These are phyloP conservation scores for Pythium vanterpoolii DNA, from an alignment of 352 stramenopile genomes.

Conservation along the genomic window DNA sequence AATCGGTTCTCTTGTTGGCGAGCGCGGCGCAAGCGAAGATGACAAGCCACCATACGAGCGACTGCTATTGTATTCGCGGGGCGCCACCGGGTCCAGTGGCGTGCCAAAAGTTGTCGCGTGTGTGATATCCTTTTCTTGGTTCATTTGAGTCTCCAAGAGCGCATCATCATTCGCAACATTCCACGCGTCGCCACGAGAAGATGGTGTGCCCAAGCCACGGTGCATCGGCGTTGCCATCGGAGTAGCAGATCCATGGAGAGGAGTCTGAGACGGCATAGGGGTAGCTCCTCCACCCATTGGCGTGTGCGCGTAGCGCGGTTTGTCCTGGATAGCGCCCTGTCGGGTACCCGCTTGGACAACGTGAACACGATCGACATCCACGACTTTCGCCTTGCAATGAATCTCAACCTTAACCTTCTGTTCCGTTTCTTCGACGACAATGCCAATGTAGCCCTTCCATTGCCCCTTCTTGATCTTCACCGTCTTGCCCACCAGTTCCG, in stretches of 20 bases:
- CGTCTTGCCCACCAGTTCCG: conserved; percentile 83
- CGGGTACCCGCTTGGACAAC: conserved; percentile 75
- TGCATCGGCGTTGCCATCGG: conserved; percentile 87
- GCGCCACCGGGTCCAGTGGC: conserved; percentile 70
- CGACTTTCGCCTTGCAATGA: conserved; percentile 86
- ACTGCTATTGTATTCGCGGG: conserved; percentile 56
- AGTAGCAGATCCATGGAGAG: conserved; percentile 83
- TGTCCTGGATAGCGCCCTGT: conserved; percentile 70
- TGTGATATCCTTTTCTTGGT: conserved; percentile 88
- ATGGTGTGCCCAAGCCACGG: conserved; percentile 71
- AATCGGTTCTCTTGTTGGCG: conserved; percentile 61
- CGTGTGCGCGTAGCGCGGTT: conserved; percentile 51
- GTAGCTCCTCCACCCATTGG: conserved; percentile 78
- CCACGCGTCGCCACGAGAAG: conserved; percentile 76
- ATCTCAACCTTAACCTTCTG: conserved; percentile 92
- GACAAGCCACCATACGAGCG: conserved; percentile 49
- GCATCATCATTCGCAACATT: conserved; percentile 87
- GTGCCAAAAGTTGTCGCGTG: conserved; percentile 85
- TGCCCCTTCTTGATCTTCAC: conserved; percentile 91
- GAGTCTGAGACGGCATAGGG: conserved; percentile 78
- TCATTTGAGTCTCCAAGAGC: conserved; percentile 83
- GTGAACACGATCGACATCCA: conserved; percentile 82
- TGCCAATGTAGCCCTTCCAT: conserved; percentile 92
- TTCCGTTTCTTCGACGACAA: conserved; percentile 87
- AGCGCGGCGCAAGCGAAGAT: conserved; percentile 56